A percentile compares a stretch with the other conserved stretches of the same genome.
These are phyloP conservation scores for Deinandra increscens DNA, from an alignment of 129 eudicot genomes.

Conservation along the genomic window DNA sequence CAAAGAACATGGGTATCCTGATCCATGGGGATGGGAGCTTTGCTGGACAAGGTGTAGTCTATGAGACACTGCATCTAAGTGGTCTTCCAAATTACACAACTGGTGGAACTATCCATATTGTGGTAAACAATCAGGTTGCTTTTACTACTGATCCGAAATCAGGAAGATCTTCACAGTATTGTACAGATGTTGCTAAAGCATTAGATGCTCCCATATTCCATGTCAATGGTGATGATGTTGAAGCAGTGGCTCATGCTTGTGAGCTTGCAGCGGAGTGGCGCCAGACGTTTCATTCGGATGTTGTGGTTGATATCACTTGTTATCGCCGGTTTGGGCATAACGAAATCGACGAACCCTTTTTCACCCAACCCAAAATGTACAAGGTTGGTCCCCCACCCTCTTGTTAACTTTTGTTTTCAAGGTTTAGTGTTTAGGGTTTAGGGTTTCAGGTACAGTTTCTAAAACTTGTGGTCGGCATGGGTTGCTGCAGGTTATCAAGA, in stretches of 20 bases:
- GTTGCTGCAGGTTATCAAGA: conserved; percentile 60
- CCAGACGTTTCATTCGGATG: conserved; percentile 90
- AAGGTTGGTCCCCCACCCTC: conserved; percentile 42
- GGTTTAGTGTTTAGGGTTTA: neutral
- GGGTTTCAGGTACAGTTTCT: neutral
- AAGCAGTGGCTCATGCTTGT: conserved; percentile 86
- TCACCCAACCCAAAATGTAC: conserved; percentile 97
- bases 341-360: conserved; percentile 95
- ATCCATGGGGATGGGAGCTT: conserved; percentile 98
- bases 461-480: conserved; percentile 17
- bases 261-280: conserved; percentile 99
- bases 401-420: neutral
- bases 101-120: conserved; percentile 91
- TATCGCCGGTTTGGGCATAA: conserved; percentile 97
- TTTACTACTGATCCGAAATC: conserved; percentile 92
- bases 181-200: conserved; percentile 98
- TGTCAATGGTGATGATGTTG: conserved; percentile 96
- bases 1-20: conserved; percentile 84
- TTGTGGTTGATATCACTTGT: conserved; percentile 89
- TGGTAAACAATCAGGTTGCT: conserved; percentile 95
- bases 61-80: conserved; percentile 93
- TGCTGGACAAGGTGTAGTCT: conserved; percentile 97
- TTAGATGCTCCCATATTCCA: conserved; percentile 93
- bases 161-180: conserved; percentile 95
- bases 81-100: conserved; percentile 97